Evolutionary conservation across 345 rosid species (phyloP).

Genomic region (Bruguiera parviflora): DNA sequence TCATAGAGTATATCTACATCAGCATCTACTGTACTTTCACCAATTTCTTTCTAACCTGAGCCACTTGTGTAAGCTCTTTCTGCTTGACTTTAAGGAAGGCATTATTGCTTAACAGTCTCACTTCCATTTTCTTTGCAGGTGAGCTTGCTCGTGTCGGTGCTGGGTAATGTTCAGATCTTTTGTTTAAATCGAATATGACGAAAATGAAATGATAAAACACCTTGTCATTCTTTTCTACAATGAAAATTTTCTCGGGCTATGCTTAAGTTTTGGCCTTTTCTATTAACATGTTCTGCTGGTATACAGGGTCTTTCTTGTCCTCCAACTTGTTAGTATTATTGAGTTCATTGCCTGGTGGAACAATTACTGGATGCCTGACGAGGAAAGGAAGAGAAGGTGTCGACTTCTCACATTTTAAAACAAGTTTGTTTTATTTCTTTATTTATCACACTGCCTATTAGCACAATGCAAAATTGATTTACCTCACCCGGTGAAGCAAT

Average conservation of each 20-base stretch:
- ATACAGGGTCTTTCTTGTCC: slow-evolving; percentile 66
- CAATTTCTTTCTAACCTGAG: not conserved
- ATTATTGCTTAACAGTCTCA: slow-evolving; percentile 1
- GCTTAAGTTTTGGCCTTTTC: not conserved
- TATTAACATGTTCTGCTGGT: not conserved
- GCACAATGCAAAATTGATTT: too few species aligned
- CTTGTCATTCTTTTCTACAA: too few species aligned
- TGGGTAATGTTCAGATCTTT: slow-evolving; percentile 46
- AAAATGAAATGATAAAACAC: too few species aligned
- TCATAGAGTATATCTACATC: not conserved
- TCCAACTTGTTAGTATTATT: slow-evolving; percentile 79
- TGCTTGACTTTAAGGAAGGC: not conserved
- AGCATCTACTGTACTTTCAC: not conserved
- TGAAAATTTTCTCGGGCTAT: too few species aligned
- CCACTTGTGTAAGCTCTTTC: too few species aligned
- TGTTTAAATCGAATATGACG: too few species aligned
- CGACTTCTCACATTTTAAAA: not conserved
- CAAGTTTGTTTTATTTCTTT: too few species aligned
- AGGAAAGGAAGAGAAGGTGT: slow-evolving; percentile 60
- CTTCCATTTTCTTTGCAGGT: slow-evolving; percentile 46
- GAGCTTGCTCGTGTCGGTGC: slow-evolving; percentile 86
- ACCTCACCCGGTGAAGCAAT: too few species aligned
- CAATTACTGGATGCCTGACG: slow-evolving; percentile 67
- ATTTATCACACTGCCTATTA: too few species aligned
- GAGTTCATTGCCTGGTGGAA: slow-evolving; percentile 95